Evolutionary conservation across 768 basidiomycete species (phyloP), one percentile per base, ranked within the genome.

Genomic region (Kwoniella europaea): DNA sequence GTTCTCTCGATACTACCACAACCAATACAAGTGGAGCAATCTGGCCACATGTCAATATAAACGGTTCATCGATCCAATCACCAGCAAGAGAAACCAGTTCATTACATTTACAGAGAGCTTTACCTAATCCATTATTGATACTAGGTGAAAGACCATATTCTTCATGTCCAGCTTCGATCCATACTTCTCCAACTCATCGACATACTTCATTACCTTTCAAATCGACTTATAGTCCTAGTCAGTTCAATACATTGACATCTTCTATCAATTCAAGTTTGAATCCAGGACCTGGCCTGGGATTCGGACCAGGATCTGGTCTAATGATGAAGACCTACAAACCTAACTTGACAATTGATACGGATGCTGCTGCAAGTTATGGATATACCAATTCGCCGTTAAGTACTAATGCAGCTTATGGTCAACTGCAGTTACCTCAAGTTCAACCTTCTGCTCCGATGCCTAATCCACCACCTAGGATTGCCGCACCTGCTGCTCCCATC

Each of bases 401-500:
- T 24, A 18, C 3, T 18, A 27, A 13, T 29, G 12, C 12, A 12
- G 15, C 15, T 35, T 22, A 18, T 55, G 54, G n/a, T 1, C 15
- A 18, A 12, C 12, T 50, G 29, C 16, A 29, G 7, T 13, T 44
- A 3, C 43, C 27, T 20, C 64, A 62, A 29, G 44, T 22, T 20
- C 10, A 44, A 43, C 22, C 46, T 0, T n/a, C 61, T 13, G 43
- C 41, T n/a, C n/a, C n/a, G n/a, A n/a, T n/a, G n/a, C n/a, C n/a
- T 22, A 35, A 35, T 18, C 62, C 35, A 66, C 64, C 42, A 9
- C 29, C 20, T 27, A 58, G 57, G n/a, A 73, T 76, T 52, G 69
- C 74, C 3, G 68, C 68, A 3, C 74, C 74, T 1, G 74, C 74
- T 4, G 71, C 74, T 1, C n/a, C 63, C 10, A 24, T 67, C 9